These are phyloP conservation scores for Colletotrichum horii DNA, from an alignment of 2,329 filamentous ascomycete species.

Conservation along the genomic window DNA sequence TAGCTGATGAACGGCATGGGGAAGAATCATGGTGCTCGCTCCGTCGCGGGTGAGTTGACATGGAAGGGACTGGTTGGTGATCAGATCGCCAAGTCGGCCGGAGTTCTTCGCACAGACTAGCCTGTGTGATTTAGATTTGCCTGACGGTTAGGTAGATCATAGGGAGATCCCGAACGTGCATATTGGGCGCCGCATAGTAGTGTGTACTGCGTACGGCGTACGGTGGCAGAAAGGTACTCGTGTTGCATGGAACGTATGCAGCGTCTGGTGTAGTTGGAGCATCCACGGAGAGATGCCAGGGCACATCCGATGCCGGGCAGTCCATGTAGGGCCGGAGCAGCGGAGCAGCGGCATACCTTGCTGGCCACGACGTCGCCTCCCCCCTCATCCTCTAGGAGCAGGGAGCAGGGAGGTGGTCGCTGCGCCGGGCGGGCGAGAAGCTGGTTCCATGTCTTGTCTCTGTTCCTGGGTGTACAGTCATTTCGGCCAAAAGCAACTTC, in stretches of 20 bases:
- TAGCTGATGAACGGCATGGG: constrained; percentile 14
- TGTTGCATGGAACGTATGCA: not conserved
- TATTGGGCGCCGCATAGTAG: not conserved
- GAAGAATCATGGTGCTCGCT: constrained; percentile 10
- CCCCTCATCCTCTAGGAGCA: not conserved
- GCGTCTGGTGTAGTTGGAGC: not conserved
- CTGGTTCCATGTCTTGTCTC: not conserved
- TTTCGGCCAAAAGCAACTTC: not conserved
- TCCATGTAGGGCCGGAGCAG: constrained; percentile 10
- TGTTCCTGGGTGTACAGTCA: not conserved
- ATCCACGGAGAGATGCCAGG: constrained; percentile 6
- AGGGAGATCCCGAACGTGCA: constrained; percentile 22
- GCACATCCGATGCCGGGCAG: constrained; percentile 20
- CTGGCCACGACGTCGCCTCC: constrained; percentile 1
- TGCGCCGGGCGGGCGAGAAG: not conserved
- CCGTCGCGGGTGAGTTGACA: constrained; percentile 17
- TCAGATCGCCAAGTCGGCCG: constrained; percentile 25
- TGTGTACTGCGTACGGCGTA: not conserved
- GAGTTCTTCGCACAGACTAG: constrained; percentile 23
- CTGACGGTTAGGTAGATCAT: constrained; percentile 21
- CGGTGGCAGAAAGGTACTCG: not conserved
- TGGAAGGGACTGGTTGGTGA: constrained; percentile 20
- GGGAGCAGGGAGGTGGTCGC: not conserved
- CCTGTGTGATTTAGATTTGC: constrained; percentile 22
- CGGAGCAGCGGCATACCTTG: constrained; percentile 21